Percentiles rank a stretch among this genome's conserved stretches.
phyloP scores from a whole-genome alignment of 2,329 filamentous ascomycete species.

The Aspergillus sp. region DNA sequence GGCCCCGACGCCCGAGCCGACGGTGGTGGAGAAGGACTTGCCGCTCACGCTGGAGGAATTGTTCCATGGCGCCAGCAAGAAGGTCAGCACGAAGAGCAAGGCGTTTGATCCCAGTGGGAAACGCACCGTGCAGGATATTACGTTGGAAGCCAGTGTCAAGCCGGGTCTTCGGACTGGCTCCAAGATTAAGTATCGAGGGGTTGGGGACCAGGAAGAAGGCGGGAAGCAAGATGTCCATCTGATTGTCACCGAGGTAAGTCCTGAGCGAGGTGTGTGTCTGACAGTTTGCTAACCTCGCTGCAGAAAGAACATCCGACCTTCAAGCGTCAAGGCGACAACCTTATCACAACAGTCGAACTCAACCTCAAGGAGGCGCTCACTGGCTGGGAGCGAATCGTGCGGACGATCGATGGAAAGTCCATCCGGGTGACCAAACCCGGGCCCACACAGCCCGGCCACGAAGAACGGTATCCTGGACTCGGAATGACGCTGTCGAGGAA shows the following conservation, averaged over 20 bases:
- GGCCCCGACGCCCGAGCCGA: conserved; percentile 65
- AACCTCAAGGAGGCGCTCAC: conserved; percentile 89
- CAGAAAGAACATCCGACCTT: conserved; percentile 82
- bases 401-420: conserved; percentile 86
- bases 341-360: conserved; percentile 68
- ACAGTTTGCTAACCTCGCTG: conserved; percentile 33
- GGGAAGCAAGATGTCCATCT: conserved; percentile 94
- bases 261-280: neutral
- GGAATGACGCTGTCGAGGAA: conserved; percentile 96
- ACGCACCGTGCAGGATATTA: conserved; percentile 75
- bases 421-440: conserved; percentile 69
- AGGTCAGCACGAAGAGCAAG: conserved; percentile 97
- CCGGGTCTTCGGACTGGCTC: conserved; percentile 90
- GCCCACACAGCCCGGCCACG: conserved; percentile 74
- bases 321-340: conserved; percentile 78
- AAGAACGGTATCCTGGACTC: conserved; percentile 70
- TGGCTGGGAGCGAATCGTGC: conserved; percentile 84
- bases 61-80: conserved; percentile 80
- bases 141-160: conserved; percentile 92
- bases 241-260: conserved; percentile 78
- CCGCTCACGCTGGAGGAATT: conserved; percentile 79
- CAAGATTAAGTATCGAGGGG: conserved; percentile 95
- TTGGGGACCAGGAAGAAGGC: conserved; percentile 96
- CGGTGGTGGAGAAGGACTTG: conserved; percentile 77
- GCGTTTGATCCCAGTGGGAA: conserved; percentile 78